Evolutionary conservation across 371 early-diverging fungal species (phyloP).

Genomic region (Chytridium lagenaria): DNA sequence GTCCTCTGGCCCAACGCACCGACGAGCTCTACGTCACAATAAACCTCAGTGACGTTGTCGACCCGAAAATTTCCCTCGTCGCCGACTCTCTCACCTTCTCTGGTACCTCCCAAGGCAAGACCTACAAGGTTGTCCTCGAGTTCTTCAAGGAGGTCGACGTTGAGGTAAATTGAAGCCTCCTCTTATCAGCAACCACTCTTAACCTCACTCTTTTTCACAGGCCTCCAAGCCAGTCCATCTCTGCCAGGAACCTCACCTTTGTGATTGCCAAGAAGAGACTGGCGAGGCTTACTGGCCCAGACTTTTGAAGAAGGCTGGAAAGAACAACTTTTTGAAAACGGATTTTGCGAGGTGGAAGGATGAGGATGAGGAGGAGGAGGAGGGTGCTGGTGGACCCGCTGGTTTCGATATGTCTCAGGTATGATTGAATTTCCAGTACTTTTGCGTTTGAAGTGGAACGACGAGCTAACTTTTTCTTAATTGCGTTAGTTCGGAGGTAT

Average conservation of each 20-base stretch:
- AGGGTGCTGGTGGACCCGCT: constrained; percentile 41
- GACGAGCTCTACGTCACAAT: constrained; percentile 86
- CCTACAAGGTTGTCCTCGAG: constrained; percentile 78
- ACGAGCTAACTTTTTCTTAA: too few relatives aligned
- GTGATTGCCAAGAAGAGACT: constrained; percentile 71
- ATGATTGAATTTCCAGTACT: constrained; percentile 40
- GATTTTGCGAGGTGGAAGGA: constrained; percentile 93
- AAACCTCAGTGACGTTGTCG: constrained; percentile 74
- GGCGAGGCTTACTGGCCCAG: constrained; percentile 82
- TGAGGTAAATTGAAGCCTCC: constrained; percentile 54
- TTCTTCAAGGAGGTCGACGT: constrained; percentile 75
- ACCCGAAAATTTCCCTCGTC: constrained; percentile 62
- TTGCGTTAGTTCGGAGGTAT: constrained; percentile 62
- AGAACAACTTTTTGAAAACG: constrained; percentile 82
- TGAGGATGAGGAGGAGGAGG: constrained; percentile 93
- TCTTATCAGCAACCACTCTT: too few relatives aligned
- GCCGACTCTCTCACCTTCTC: constrained; percentile 69
- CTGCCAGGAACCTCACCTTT: constrained; percentile 67
- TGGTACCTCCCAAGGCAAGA: constrained; percentile 65
- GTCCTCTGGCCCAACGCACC: constrained; percentile 86
- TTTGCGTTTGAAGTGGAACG: constrained; percentile 61
- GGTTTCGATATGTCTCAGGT: constrained; percentile 44
- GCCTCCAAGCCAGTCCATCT: constrained; percentile 64
- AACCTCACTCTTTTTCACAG: neutral
- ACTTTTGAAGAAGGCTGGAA: constrained; percentile 71